Percentiles rank a stretch among this genome's conserved stretches.
phyloP scores from a whole-genome alignment of 148 eudicot species.

The Diospyros lotus region DNA sequence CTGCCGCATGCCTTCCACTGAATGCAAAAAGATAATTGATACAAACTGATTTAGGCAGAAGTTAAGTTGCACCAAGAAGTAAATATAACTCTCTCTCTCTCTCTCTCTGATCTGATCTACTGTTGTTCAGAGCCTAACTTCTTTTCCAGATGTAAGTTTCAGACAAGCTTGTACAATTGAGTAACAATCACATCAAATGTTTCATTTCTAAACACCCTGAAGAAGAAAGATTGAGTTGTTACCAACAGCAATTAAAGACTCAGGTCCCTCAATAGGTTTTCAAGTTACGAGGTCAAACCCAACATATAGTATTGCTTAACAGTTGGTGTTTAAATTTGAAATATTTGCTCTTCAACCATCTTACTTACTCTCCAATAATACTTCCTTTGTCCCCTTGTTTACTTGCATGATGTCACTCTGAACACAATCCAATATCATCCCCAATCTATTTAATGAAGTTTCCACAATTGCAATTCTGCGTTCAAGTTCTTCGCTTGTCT shows the following conservation, averaged over 20 bases:
- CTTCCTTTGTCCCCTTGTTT: slow-evolving; percentile 83
- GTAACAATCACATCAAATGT: background rate
- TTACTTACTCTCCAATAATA: slow-evolving; percentile 64
- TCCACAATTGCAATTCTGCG: slow-evolving; percentile 66
- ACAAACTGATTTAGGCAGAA: background rate
- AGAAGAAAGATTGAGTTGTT: background rate
- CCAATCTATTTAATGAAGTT: slow-evolving; percentile 71
- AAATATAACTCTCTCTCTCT: background rate
- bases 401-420: slow-evolving; percentile 90
- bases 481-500: slow-evolving; percentile 70
- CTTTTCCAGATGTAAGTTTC: background rate
- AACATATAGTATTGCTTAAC: background rate
- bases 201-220: background rate
- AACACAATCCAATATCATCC: slow-evolving; percentile 80
- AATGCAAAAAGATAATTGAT: slow-evolving; percentile 12
- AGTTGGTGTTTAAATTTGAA: background rate
- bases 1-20: slow-evolving; percentile 82
- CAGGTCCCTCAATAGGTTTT: background rate
- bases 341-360: slow-evolving; percentile 51
- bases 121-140: background rate
- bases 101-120: background rate
- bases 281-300: background rate
- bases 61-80: slow-evolving; percentile 6
- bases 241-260: slow-evolving; percentile 1
- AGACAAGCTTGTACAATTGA: background rate